Conservation (phyloP, 192 early-diverging fungal genomes). For the Spinellus fusiger region DNA sequence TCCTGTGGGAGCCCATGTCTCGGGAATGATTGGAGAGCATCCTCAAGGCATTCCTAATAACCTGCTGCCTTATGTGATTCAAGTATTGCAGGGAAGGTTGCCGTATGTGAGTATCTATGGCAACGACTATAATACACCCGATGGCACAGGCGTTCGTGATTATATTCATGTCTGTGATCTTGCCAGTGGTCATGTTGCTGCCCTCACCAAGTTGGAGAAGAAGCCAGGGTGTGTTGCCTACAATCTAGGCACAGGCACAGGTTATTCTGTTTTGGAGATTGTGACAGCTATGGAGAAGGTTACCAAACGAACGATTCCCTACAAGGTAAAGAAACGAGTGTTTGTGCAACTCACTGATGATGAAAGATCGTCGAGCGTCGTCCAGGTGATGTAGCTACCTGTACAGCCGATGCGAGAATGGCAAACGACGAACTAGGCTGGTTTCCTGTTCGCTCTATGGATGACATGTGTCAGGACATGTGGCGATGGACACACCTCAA, state of each 20-base stretch:
- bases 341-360: neutral
- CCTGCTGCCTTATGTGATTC: constrained; percentile 84
- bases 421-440: constrained; percentile 48
- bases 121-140: constrained; percentile 84
- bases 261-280: constrained; percentile 90
- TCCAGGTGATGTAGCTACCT: constrained; percentile 46
- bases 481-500: constrained; percentile 52
- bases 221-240: constrained; percentile 66
- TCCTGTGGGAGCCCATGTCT: constrained; percentile 86
- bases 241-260: constrained; percentile 89
- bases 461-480: constrained; percentile 55
- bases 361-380: constrained; percentile 31
- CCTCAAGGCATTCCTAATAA: constrained; percentile 82
- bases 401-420: constrained; percentile 44
- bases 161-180: constrained; percentile 96
- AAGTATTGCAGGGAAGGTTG: constrained; percentile 81
- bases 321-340: constrained; percentile 38
- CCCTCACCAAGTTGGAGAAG: constrained; percentile 67
- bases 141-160: constrained; percentile 90
- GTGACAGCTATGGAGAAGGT: constrained; percentile 77
- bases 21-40: constrained; percentile 91
- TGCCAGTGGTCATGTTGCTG: constrained; percentile 81
- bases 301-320: constrained; percentile 76
- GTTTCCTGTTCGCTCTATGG: constrained; percentile 39
- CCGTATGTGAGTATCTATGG: constrained; percentile 87